Percentiles rank a stretch among this genome's conserved stretches.
Evolutionary conservation across 352 stramenopile species (phyloP).

Genomic region (Pythium grandisporangium): DNA sequence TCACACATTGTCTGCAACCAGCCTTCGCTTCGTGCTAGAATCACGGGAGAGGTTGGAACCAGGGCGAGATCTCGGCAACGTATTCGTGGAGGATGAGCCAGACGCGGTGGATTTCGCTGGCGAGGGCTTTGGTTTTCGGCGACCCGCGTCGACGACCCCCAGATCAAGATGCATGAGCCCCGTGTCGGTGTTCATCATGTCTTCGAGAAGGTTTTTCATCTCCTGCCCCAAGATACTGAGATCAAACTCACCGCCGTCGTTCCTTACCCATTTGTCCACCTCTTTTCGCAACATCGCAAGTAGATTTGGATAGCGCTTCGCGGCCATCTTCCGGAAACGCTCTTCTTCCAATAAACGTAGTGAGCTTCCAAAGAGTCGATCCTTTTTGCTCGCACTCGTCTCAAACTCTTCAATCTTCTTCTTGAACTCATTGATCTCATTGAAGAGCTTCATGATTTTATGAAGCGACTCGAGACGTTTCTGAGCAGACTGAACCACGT

Average conservation of each 20-base stretch:
- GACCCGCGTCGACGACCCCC: constrained; percentile 23
- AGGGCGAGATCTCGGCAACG: constrained; percentile 20
- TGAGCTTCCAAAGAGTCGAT: constrained; percentile 68
- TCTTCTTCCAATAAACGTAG: constrained; percentile 68
- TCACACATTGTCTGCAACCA: constrained; percentile 21
- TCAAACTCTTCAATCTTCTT: constrained; percentile 73
- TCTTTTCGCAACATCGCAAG: constrained; percentile 45
- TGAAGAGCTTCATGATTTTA: constrained; percentile 74
- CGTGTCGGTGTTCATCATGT: constrained; percentile 81
- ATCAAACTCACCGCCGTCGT: constrained; percentile 67
- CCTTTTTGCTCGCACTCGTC: constrained; percentile 54
- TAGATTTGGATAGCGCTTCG: constrained; percentile 57
- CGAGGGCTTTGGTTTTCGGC: too few relatives aligned
- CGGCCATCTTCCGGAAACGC: constrained; percentile 59
- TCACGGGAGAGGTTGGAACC: constrained; percentile 22
- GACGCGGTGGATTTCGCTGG: too few relatives aligned
- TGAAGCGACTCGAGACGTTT: constrained; percentile 58
- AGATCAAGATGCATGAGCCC: constrained; percentile 80
- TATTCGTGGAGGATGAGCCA: too few relatives aligned
- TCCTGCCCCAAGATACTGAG: constrained; percentile 59
- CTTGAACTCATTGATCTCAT: constrained; percentile 59
- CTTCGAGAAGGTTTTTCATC: constrained; percentile 57
- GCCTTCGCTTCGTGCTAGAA: constrained; percentile 17
- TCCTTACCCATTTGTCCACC: constrained; percentile 61
- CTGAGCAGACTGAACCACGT: constrained; percentile 35